These are phyloP conservation scores for Hypoxylon trugodes DNA, from an alignment of 495 filamentous ascomycete species.

Conservation along the genomic window DNA sequence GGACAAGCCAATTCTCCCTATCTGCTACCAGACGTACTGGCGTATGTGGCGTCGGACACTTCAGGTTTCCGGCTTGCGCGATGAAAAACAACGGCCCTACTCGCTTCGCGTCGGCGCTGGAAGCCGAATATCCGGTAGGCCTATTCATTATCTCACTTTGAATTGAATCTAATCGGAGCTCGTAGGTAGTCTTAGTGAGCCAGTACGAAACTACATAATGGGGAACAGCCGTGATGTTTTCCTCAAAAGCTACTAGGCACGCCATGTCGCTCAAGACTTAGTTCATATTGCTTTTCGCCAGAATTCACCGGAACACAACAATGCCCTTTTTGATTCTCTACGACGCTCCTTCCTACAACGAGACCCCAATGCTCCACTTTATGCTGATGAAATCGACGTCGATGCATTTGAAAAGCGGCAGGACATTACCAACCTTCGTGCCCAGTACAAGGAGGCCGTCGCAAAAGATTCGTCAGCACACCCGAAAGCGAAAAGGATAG, in stretches of 20 bases:
- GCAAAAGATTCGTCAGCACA: neutral
- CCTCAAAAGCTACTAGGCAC: slow-evolving; percentile 1
- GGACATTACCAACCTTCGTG: neutral
- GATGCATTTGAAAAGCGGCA: neutral
- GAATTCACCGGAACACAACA: neutral
- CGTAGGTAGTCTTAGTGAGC: too few species aligned
- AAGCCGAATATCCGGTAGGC: neutral
- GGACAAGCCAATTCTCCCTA: too few species aligned
- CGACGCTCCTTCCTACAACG: neutral
- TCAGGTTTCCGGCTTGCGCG: neutral
- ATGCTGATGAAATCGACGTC: neutral
- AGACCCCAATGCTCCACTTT: neutral
- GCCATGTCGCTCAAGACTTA: neutral
- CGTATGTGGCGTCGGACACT: too few species aligned
- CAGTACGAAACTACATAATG: neutral
- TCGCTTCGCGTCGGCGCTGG: neutral
- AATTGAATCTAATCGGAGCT: neutral
- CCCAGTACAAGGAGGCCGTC: neutral
- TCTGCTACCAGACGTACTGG: too few species aligned
- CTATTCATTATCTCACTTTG: neutral
- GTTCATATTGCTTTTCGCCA: neutral
- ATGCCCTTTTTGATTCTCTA: neutral
- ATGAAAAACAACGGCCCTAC: neutral
- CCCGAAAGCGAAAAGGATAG: neutral
- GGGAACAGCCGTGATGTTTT: neutral